Conservation (phyloP, 2,329 filamentous ascomycete genomes). For the Ramichloridium luteum region DNA sequence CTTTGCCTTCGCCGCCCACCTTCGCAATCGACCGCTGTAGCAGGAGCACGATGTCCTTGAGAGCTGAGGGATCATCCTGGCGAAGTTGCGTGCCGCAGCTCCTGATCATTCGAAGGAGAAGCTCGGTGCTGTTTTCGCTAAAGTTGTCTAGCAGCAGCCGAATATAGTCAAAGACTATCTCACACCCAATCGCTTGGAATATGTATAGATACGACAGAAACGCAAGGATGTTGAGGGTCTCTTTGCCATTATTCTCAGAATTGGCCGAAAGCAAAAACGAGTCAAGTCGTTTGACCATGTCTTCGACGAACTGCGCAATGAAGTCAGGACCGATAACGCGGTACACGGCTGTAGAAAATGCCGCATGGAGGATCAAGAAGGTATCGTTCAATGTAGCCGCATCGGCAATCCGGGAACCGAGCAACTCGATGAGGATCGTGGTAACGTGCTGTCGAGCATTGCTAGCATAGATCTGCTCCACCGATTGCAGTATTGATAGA, state of each 20-base stretch:
- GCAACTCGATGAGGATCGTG: slow-evolving; percentile 60
- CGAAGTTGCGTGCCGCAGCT: slow-evolving; percentile 70
- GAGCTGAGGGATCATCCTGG: slow-evolving; percentile 72
- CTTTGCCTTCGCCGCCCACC: slow-evolving; percentile 48
- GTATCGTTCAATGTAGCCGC: slow-evolving; percentile 70
- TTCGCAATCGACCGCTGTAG: slow-evolving; percentile 61
- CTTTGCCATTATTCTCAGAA: slow-evolving; percentile 39
- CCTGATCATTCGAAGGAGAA: slow-evolving; percentile 73
- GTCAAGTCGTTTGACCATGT: slow-evolving; percentile 63
- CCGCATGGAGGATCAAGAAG: slow-evolving; percentile 79
- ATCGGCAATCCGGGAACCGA: slow-evolving; percentile 70
- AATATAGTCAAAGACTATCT: slow-evolving; percentile 83
- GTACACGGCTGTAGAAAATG: slow-evolving; percentile 79
- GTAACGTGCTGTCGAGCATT: slow-evolving; percentile 84
- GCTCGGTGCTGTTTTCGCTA: slow-evolving; percentile 76
- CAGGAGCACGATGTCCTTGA: slow-evolving; percentile 78
- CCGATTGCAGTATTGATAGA: slow-evolving; percentile 66
- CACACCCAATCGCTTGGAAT: slow-evolving; percentile 74
- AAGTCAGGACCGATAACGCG: slow-evolving; percentile 80
- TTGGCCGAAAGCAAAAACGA: slow-evolving; percentile 27
- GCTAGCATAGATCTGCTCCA: slow-evolving; percentile 72
- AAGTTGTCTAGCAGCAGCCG: slow-evolving; percentile 61
- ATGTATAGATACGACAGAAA: slow-evolving; percentile 81
- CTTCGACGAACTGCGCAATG: slow-evolving; percentile 73
- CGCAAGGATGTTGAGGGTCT: slow-evolving; percentile 64